Evolutionary conservation across 176 grass and related monocot genomes (phyloP).

Genomic region (Thinopyrum elongatum): DNA sequence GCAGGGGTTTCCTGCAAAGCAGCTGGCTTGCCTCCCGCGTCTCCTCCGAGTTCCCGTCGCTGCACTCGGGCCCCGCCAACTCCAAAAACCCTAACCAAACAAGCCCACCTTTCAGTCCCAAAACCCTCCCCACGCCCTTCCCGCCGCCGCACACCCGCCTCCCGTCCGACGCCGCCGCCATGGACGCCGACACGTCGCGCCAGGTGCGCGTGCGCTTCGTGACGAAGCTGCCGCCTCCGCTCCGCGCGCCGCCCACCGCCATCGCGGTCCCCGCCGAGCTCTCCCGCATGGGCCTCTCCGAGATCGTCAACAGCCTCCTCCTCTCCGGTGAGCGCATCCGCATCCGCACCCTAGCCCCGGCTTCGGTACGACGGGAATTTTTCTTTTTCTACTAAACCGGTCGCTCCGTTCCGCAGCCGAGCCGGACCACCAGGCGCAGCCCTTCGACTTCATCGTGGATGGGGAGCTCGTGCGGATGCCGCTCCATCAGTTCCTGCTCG

Average conservation of each 20-base stretch:
- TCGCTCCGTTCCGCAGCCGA: slow-evolving; percentile 35
- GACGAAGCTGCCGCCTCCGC: slow-evolving; percentile 55
- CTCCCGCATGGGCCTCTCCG: slow-evolving; percentile 80
- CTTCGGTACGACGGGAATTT: not conserved
- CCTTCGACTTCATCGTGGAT: slow-evolving; percentile 87
- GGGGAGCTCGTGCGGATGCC: slow-evolving; percentile 82
- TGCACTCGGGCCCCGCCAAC: not conserved
- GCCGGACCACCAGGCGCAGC: slow-evolving; percentile 62
- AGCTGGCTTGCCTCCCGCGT: not conserved
- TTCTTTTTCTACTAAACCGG: not conserved
- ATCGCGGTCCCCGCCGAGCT: slow-evolving; percentile 77
- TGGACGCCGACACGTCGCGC: slow-evolving; percentile 48
- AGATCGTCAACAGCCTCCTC: slow-evolving; percentile 80
- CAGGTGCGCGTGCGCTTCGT: slow-evolving; percentile 91
- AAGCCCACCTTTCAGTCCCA: slow-evolving; percentile 17
- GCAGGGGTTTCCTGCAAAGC: not conserved
- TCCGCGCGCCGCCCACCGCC: slow-evolving; percentile 48
- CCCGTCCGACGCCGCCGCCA: not conserved
- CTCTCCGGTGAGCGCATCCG: slow-evolving; percentile 33
- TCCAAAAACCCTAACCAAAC: slow-evolving; percentile 52
- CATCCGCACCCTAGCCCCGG: not conserved
- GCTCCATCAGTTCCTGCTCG: slow-evolving; percentile 73
- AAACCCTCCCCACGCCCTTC: slow-evolving; percentile 15
- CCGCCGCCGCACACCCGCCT: slow-evolving; percentile 37
- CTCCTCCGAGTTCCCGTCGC: not conserved